Evolutionary conservation across 2,329 filamentous ascomycete species (phyloP), one percentile per base, ranked within the genome.

Genomic region (Neobulgaria alba): DNA sequence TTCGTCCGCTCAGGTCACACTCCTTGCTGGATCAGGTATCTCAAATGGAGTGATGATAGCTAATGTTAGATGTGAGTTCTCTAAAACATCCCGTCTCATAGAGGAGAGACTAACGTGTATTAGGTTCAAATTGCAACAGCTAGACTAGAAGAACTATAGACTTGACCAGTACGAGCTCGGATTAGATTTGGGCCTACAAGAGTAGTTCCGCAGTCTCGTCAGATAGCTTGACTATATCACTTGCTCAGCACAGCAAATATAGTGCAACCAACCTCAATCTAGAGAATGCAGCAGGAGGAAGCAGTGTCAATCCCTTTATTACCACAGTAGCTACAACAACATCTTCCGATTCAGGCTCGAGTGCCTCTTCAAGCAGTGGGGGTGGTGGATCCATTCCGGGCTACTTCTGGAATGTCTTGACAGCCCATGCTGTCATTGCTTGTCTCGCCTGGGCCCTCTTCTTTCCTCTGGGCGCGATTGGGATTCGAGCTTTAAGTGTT

Each of bases 401-500:
- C 12, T 26, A 46, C 12, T 47, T 21, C 18, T 5, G 21, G 1
- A 40, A 5, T 8, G 36, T 56, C 3, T 17, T 36, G 3, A 50
- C 45, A 33, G 63, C 68, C 1, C 77, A 81, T 48, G 77, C 73
- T 34, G 63, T 77, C 49, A 59, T 81, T 49, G 75, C 77, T 69
- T 65, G 68, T 17, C 55, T 79, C 36, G 70, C 73, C 16, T 77
- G 79, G 52, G 67, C 73, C 4, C 50, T 73, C 10, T 60, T 79
- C 31, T 81, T 77, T 46, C 79, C 78, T 2, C 48, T 78, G 2
- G 79, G 77, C 4, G 67, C 77, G n/a, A 63, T 75, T 2, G 54
- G 77, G 20, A 80, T 82, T 67, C 75, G 77, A 3, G 46, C 79
- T 3, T 43, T 79, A 7, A 79, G 71, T 71, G 55, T 69, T 38